A percentile compares a stretch with the other conserved stretches of the same genome.
These are phyloP conservation scores for Elsinoe ampelina DNA, from an alignment of 2,329 filamentous ascomycete genomes.

Conservation along the genomic window DNA sequence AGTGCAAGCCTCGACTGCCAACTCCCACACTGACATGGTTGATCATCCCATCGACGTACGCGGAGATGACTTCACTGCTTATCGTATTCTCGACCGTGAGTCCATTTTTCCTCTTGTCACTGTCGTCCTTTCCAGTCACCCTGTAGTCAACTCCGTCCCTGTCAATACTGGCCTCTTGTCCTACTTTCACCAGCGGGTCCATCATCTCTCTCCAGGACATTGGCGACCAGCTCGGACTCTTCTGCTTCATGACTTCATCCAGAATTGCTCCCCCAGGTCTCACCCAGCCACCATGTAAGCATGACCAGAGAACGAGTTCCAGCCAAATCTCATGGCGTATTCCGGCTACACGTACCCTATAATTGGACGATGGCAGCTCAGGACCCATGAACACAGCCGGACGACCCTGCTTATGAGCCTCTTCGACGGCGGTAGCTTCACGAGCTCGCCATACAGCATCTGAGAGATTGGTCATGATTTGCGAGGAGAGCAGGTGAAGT, in stretches of 20 bases:
- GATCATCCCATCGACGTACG: constrained; percentile 45
- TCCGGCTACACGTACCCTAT: constrained; percentile 32
- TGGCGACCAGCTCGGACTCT: constrained; percentile 22
- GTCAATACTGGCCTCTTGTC: constrained; percentile 21
- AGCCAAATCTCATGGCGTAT: constrained; percentile 41
- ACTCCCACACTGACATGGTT: constrained; percentile 37
- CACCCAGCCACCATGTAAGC: constrained; percentile 40
- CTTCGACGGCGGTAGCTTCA: constrained; percentile 27
- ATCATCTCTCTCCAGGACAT: constrained; percentile 36
- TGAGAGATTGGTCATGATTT: constrained; percentile 41
- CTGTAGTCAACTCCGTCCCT: constrained; percentile 25
- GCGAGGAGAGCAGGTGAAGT: constrained; percentile 38
- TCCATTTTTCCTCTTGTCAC: neutral
- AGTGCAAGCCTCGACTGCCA: constrained; percentile 30
- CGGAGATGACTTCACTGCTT: constrained; percentile 49
- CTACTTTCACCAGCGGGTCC: constrained; percentile 21
- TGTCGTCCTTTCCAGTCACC: constrained; percentile 18
- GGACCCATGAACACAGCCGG: constrained; percentile 32
- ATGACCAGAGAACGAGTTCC: constrained; percentile 44
- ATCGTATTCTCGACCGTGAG: constrained; percentile 37
- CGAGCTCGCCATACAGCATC: constrained; percentile 43
- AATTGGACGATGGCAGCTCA: constrained; percentile 36
- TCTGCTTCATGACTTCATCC: constrained; percentile 20
- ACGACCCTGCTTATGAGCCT: constrained; percentile 26
- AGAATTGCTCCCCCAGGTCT: constrained; percentile 35